Evolutionary conservation across 2,329 filamentous ascomycete species (phyloP).

Genomic region (Apiospora arundinis): DNA sequence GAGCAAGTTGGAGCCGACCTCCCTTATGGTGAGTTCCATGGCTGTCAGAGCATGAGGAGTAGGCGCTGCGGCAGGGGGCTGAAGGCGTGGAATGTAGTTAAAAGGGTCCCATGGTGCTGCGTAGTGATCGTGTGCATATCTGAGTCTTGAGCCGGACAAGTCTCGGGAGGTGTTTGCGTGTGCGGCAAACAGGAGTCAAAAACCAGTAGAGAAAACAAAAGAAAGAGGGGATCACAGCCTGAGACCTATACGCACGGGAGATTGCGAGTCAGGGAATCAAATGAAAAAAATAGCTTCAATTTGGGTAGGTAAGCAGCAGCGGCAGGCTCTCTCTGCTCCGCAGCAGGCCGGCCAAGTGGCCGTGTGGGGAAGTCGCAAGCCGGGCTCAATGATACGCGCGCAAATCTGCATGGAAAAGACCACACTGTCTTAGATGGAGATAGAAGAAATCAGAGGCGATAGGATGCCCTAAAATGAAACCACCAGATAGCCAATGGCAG

Average conservation of each 20-base stretch:
- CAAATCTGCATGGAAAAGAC: conserved; percentile 2
- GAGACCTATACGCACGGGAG: conserved; percentile 13
- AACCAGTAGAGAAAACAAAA: conserved; percentile 7
- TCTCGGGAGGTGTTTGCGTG: conserved; percentile 4
- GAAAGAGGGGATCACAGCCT: conserved; percentile 18
- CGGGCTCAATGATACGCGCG: conserved; percentile 21
- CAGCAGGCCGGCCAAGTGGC: conserved; percentile 34
- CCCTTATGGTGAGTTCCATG: conserved; percentile 17
- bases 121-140: conserved; percentile 25
- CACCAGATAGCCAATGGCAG: neutral
- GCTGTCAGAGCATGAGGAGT: conserved; percentile 30
- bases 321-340: conserved; percentile 30
- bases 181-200: conserved; percentile 9
- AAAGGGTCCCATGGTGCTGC: conserved; percentile 31
- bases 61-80: conserved; percentile 21
- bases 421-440: conserved; percentile 18
- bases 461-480: neutral
- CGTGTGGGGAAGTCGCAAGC: conserved; percentile 33
- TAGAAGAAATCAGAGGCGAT: neutral
- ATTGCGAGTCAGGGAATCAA: neutral
- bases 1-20: conserved; percentile 46
- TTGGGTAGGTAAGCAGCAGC: conserved; percentile 12
- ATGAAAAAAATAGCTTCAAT: neutral
- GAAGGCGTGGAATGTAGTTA: neutral
- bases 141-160: neutral